These are phyloP conservation scores for Talaromyces verruculosus DNA, from an alignment of 2,329 filamentous ascomycete species.

Conservation along the genomic window DNA sequence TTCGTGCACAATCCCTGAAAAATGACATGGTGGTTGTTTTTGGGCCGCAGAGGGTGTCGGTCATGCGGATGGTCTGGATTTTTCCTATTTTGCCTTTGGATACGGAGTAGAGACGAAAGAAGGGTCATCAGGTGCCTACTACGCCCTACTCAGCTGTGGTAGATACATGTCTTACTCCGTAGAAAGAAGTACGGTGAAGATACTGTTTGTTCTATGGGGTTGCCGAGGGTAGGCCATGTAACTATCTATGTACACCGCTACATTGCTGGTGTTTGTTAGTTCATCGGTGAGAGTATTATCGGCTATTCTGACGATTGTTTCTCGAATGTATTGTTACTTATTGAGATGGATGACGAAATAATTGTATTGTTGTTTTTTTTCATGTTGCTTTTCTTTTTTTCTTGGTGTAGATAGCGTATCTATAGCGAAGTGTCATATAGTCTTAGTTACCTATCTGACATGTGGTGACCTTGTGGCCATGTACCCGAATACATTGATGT, in stretches of 20 bases:
- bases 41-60: constrained; percentile 20
- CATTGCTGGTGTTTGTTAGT: background rate
- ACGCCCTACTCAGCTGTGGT: background rate
- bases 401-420: background rate
- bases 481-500: background rate
- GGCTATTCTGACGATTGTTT: background rate
- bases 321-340: background rate
- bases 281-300: background rate
- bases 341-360: background rate
- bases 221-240: constrained; percentile 2
- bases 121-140: constrained; percentile 3
- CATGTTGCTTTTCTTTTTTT: background rate
- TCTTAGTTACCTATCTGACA: background rate
- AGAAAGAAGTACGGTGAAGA: constrained; percentile 6
- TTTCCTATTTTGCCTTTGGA: background rate
- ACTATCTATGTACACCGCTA: constrained; percentile 17
- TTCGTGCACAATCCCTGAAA: constrained; percentile 3
- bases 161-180: background rate
- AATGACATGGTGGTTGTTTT: constrained; percentile 12
- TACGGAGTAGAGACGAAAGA: background rate
- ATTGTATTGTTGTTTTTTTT: background rate
- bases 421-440: background rate
- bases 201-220: constrained; percentile 2
- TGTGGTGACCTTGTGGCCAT: background rate
- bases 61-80: constrained; percentile 21